Percentiles rank a stretch among this genome's conserved stretches.
Conservation (phyloP, 139 green algal genomes). For the Chlorella sp. region DNA sequence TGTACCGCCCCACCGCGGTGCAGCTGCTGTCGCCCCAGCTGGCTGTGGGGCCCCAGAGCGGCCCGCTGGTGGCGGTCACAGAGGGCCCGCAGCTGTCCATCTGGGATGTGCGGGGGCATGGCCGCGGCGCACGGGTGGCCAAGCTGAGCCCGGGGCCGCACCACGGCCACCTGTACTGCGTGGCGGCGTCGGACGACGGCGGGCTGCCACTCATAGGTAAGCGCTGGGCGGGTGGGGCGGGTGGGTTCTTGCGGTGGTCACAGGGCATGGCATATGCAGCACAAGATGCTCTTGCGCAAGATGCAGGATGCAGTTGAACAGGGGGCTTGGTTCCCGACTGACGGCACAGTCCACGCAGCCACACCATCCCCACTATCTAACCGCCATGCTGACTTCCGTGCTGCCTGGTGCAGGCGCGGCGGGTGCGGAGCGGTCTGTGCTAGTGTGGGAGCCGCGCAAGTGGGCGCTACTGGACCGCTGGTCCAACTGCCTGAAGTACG, state of each 20-base stretch:
- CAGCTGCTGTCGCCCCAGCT: slow-evolving; percentile 43
- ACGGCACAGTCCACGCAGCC: too few relatives aligned
- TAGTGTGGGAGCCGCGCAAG: slow-evolving; percentile 48
- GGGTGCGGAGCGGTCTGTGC: slow-evolving; percentile 37
- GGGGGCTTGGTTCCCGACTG: too few relatives aligned
- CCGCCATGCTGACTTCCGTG: too few relatives aligned
- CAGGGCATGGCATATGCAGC: too few relatives aligned
- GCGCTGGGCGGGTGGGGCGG: too few relatives aligned
- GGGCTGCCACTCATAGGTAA: slow-evolving; percentile 28
- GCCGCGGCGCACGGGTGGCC: slow-evolving; percentile 32
- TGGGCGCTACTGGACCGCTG: slow-evolving; percentile 46
- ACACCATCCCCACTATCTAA: too few relatives aligned
- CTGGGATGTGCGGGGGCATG: slow-evolving; percentile 40
- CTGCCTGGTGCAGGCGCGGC: slow-evolving; percentile 33
- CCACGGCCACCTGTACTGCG: slow-evolving; percentile 36
- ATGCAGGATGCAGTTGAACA: too few relatives aligned
- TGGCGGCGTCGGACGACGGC: slow-evolving; percentile 12
- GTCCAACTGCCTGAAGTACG: slow-evolving; percentile 50
- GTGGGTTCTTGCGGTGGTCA: too few relatives aligned
- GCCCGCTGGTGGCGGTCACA: slow-evolving; percentile 40
- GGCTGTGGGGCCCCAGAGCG: slow-evolving; percentile 7
- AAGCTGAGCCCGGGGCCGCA: slow-evolving; percentile 26
- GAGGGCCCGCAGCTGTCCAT: slow-evolving; percentile 46
- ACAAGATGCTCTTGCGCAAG: too few relatives aligned
- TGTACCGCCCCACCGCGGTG: slow-evolving; percentile 43